phyloP scores from a whole-genome alignment of 2,329 filamentous ascomycete genomes.

The Curvularia sp. region DNA sequence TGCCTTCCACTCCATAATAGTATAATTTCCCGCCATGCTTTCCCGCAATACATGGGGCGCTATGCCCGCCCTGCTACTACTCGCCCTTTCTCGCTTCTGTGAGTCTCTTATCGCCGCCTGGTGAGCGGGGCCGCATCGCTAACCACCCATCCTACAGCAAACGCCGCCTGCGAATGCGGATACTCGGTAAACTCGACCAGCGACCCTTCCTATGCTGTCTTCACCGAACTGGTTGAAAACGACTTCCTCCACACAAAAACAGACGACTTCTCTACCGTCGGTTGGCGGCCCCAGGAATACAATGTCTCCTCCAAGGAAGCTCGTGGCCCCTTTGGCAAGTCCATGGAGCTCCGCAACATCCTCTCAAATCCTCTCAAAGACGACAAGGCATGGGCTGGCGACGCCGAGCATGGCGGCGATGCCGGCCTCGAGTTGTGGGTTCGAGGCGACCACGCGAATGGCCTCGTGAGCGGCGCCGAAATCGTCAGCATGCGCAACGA shows the following conservation, averaged over 20 bases:
- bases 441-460: conserved; percentile 49
- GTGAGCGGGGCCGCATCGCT: not conserved
- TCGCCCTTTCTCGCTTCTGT: conserved; percentile 43
- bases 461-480: conserved; percentile 68
- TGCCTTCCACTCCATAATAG: conserved; percentile 30
- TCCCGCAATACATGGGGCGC: conserved; percentile 30
- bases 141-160: conserved; percentile 28
- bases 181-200: conserved; percentile 65
- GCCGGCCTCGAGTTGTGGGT: conserved; percentile 50
- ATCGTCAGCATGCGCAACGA: conserved; percentile 67
- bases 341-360: conserved; percentile 65
- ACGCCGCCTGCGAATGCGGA: conserved; percentile 72
- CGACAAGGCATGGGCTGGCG: conserved; percentile 53
- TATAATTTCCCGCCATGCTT: conserved; percentile 25
- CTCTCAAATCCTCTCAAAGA: conserved; percentile 59
- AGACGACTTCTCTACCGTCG: conserved; percentile 52
- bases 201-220: conserved; percentile 56
- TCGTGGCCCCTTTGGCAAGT: conserved; percentile 71
- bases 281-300: conserved; percentile 73
- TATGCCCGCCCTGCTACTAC: conserved; percentile 40
- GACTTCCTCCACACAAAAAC: conserved; percentile 69
- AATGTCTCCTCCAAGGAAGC: conserved; percentile 65
- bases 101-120: conserved; percentile 21
- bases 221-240: conserved; percentile 74
- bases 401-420: conserved; percentile 54